phyloP scores from a whole-genome alignment of 2,329 filamentous ascomycete species.

The Juglanconis sp. region DNA sequence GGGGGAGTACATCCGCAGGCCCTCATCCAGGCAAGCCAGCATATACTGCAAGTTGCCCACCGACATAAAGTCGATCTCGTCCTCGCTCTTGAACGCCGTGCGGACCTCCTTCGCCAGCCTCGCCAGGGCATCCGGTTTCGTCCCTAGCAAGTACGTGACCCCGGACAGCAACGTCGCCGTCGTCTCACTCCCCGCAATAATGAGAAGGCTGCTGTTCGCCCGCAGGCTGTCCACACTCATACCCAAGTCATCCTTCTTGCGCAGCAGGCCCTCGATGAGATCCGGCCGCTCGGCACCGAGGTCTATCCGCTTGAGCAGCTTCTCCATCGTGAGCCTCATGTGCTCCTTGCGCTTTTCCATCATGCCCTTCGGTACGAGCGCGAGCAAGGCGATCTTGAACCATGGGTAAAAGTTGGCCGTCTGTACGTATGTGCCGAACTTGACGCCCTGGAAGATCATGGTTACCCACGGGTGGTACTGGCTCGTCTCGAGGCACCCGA shows the following conservation, averaged over 20 bases:
- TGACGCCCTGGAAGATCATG: slow-evolving; percentile 17
- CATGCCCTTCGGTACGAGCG: not conserved
- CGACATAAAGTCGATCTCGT: slow-evolving; percentile 31
- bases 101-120: slow-evolving; percentile 34
- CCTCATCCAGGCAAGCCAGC: slow-evolving; percentile 34
- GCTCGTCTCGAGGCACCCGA: slow-evolving; percentile 10
- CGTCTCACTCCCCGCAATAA: slow-evolving; percentile 17
- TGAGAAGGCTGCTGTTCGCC: not conserved
- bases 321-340: slow-evolving; percentile 8
- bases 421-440: not conserved
- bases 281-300: slow-evolving; percentile 10
- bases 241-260: slow-evolving; percentile 3
- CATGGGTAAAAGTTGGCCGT: slow-evolving; percentile 2
- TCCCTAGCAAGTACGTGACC: slow-evolving; percentile 18
- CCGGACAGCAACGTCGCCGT: slow-evolving; percentile 18
- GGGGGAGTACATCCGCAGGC: slow-evolving; percentile 35
- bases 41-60: slow-evolving; percentile 31
- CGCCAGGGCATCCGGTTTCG: slow-evolving; percentile 24
- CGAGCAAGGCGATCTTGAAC: not conserved
- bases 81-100: slow-evolving; percentile 26
- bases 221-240: not conserved
- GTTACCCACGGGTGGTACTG: slow-evolving; percentile 16
- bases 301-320: slow-evolving; percentile 13
- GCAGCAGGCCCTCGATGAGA: slow-evolving; percentile 13
- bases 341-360: slow-evolving; percentile 5